Percentiles rank a stretch among this genome's conserved stretches.
These are phyloP conservation scores for Discostella pseudostelligera DNA, from an alignment of 108 stramenopile genomes.

Conservation along the genomic window DNA sequence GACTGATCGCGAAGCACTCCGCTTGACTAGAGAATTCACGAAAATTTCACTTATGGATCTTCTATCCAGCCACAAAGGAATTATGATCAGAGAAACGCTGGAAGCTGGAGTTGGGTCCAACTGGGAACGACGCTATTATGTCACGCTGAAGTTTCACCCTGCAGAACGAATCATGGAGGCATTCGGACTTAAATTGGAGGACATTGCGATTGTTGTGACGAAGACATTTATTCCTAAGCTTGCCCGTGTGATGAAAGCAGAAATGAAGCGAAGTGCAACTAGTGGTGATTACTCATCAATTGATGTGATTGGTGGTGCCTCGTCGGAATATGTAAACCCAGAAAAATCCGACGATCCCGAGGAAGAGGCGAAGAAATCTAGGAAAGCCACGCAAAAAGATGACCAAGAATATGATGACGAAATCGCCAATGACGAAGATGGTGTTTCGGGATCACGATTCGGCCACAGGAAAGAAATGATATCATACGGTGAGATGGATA, in stretches of 20 bases:
- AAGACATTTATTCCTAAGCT: slow-evolving; percentile 76
- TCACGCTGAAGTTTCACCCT: slow-evolving; percentile 83
- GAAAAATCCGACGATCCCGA: slow-evolving; percentile 12
- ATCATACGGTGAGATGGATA: slow-evolving; percentile 71
- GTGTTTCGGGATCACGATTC: slow-evolving; percentile 50
- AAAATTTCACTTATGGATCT: slow-evolving; percentile 87
- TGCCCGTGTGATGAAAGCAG: slow-evolving; percentile 74
- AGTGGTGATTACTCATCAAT: slow-evolving; percentile 50
- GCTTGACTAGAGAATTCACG: slow-evolving; percentile 74
- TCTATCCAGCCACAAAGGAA: slow-evolving; percentile 72
- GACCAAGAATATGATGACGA: slow-evolving; percentile 80
- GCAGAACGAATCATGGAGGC: slow-evolving; percentile 84
- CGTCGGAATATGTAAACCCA: slow-evolving; percentile 33
- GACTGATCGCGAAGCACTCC: slow-evolving; percentile 56
- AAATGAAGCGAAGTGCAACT: slow-evolving; percentile 66
- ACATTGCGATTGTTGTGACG: slow-evolving; percentile 77
- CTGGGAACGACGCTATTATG: slow-evolving; percentile 82
- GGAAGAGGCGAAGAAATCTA: slow-evolving; percentile 13
- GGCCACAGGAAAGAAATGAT: slow-evolving; percentile 60
- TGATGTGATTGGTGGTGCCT: slow-evolving; percentile 57
- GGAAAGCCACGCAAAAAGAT: slow-evolving; percentile 40
- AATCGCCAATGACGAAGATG: slow-evolving; percentile 63
- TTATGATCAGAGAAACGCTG: slow-evolving; percentile 70
- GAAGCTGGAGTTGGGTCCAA: slow-evolving; percentile 58
- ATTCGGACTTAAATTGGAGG: slow-evolving; percentile 84